Conservation (phyloP, 2,329 filamentous ascomycete species). For the Claviceps cyperi region DNA sequence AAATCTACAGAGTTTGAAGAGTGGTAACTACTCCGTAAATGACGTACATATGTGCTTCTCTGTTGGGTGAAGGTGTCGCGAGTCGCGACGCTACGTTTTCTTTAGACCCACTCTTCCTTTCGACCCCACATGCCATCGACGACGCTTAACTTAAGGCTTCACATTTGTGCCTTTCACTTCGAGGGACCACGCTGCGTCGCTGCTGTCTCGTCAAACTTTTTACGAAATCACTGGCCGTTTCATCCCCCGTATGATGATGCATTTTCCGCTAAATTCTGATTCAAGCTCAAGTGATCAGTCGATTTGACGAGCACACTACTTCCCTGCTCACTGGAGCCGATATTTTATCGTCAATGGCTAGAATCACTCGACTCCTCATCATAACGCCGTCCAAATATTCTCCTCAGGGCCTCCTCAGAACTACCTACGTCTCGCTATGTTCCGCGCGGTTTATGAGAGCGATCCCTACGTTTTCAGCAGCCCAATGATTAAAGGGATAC, state of each 20-base stretch:
- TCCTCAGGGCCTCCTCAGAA: too few relatives aligned
- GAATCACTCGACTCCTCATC: neutral
- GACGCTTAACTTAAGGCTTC: neutral
- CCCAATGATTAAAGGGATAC: neutral
- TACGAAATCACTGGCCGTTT: neutral
- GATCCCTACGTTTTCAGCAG: neutral
- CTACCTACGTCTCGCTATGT: too few relatives aligned
- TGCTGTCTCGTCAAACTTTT: slow-evolving; percentile 1
- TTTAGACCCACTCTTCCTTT: too few relatives aligned
- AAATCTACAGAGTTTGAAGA: too few relatives aligned
- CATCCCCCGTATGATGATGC: neutral
- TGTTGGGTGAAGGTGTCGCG: too few relatives aligned
- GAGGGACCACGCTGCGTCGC: neutral
- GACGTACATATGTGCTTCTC: too few relatives aligned
- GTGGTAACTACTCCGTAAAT: too few relatives aligned
- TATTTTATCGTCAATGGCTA: neutral
- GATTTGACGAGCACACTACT: too few relatives aligned
- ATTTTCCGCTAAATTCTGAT: neutral
- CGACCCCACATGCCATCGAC: neutral
- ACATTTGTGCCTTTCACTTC: neutral
- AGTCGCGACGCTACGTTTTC: too few relatives aligned
- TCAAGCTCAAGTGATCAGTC: neutral
- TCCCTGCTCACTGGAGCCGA: neutral
- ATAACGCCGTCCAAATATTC: neutral
- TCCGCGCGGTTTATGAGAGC: neutral